Evolutionary conservation across 1,284 basidiomycete species (phyloP).

Genomic region (Pseudomicrostroma phylloplanum): DNA sequence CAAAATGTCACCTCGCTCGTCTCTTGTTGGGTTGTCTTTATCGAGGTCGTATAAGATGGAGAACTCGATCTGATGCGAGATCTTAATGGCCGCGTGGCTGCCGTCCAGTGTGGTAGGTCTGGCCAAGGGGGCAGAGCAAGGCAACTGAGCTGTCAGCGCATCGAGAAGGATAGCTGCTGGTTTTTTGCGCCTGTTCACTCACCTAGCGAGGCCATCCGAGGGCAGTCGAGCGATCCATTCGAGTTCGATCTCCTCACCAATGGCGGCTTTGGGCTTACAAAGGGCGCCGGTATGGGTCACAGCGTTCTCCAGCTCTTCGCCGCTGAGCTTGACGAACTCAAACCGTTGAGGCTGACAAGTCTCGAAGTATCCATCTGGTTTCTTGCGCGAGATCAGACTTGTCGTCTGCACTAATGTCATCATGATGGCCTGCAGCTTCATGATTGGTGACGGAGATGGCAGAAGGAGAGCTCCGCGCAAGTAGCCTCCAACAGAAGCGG

Average conservation of each 20-base stretch:
- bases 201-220: background rate
- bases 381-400: background rate
- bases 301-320: background rate
- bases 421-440: background rate
- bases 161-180: too few relatives aligned
- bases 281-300: constrained; percentile 3
- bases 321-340: background rate
- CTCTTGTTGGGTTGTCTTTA: background rate
- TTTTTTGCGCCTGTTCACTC: too few relatives aligned
- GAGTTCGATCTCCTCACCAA: background rate
- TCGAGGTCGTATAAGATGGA: background rate
- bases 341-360: background rate
- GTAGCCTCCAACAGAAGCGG: constrained; percentile 1
- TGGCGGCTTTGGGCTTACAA: background rate
- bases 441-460: background rate
- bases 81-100: background rate
- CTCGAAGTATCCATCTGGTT: background rate
- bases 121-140: background rate
- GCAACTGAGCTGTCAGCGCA: too few relatives aligned
- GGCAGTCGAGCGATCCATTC: constrained; percentile 4
- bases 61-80: constrained; percentile 3
- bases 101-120: constrained; percentile 2
- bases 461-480: constrained; percentile 2
- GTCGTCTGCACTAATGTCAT: background rate
- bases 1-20: background rate